phyloP scores from a whole-genome alignment of 2,329 filamentous ascomycete genomes.

The Tolypocladium cylindrosporum region DNA sequence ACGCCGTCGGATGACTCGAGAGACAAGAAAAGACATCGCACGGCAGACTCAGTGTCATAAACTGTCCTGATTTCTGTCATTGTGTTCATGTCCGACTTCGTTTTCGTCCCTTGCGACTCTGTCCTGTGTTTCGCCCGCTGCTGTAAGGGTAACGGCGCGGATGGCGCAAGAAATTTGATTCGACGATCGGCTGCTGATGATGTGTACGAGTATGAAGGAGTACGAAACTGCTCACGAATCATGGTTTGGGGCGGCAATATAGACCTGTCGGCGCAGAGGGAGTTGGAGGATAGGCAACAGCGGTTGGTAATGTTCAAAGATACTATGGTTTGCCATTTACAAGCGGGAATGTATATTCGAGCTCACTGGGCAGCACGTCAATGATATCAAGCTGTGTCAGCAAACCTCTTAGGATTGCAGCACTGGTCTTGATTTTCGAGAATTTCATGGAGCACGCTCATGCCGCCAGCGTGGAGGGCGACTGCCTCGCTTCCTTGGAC shows the following conservation, averaged over 20 bases:
- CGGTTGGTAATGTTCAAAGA: not conserved
- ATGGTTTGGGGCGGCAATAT: not conserved
- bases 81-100: not conserved
- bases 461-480: too few relatives aligned
- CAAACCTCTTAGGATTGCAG: too few relatives aligned
- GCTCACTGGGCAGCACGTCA: too few relatives aligned
- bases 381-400: not conserved
- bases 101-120: not conserved
- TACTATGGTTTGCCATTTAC: not conserved
- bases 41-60: not conserved
- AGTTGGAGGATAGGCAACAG: too few relatives aligned
- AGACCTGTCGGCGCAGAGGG: not conserved
- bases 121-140: not conserved
- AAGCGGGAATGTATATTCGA: not conserved
- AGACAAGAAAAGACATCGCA: slow-evolving; percentile 3
- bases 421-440: too few relatives aligned
- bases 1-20: not conserved
- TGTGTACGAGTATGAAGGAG: not conserved
- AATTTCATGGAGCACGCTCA: not conserved
- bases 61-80: not conserved
- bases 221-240: not conserved
- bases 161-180: not conserved
- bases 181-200: not conserved
- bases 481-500: too few relatives aligned
- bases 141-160: too few relatives aligned